Evolutionary conservation across 1,284 basidiomycete genomes (phyloP), one percentile per base, ranked within the genome.

Genomic region (Moesziomyces aphidis): DNA sequence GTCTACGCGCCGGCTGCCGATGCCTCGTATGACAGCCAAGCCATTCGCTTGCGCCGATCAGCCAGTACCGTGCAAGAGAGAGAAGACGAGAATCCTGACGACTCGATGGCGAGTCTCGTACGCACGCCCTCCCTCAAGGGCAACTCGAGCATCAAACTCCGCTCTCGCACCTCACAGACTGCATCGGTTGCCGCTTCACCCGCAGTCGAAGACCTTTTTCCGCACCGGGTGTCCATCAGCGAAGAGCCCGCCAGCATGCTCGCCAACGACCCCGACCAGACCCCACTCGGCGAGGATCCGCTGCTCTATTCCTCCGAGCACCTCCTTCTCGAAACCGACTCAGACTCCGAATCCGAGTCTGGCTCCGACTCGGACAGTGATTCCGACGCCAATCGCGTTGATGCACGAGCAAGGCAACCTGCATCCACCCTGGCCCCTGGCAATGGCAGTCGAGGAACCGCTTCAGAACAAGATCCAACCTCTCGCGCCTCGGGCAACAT

Each of bases 251-350:
- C 59, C 19, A 78, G 72, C 48, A 56, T 69, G 60, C 50, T 81
- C 15, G 24, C 52, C 42, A 50, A 73, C 6, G 61, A 80, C 47
- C 76, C 78, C 4, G 76, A 76, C 19, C 54, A 66, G 17, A 79
- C 78, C 13, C 79, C 79, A 4, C 56, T 76, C 0, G 76, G 77
- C 34, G 72, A 78, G 31, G 78, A 80, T 51, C 79, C 79, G 0
- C 51, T 81, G 47, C 68, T 68, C 6, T 81, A 79, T 45, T 57
- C 72, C 6, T 64, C 64, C 0, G 57, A 72, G 45, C 62, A 79
- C 3, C 60, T 69, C 34, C 56, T 78, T 2, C 60, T 81, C 6
- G 66, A 75, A 13, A 63, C 51, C 51, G 67, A 79, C 28, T 68
- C 70, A 1, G 72, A 75, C 0, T 55, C 64, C 1, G 60, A 63